A percentile compares a stretch with the other conserved stretches of the same genome.
phyloP scores from a whole-genome alignment of 208 protist genomes.

The Histomonas meleagridis region DNA sequence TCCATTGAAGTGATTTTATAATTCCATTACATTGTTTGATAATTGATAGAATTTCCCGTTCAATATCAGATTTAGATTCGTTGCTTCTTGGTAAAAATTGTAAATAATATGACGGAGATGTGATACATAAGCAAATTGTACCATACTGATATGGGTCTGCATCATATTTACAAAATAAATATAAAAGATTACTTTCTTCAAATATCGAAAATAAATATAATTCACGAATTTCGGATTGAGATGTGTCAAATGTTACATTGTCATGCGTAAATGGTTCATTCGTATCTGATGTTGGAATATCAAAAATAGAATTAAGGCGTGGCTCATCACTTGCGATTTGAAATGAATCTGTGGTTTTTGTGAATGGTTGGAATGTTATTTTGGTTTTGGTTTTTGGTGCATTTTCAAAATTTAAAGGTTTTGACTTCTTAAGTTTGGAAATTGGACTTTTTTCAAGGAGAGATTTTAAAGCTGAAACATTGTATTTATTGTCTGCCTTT shows the following conservation, averaged over 20 bases:
- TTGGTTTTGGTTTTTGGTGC: too few relatives aligned
- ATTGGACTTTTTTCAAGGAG: too few relatives aligned
- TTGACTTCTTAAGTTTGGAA: too few relatives aligned
- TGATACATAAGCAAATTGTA: background rate
- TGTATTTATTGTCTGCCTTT: background rate
- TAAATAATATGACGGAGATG: background rate
- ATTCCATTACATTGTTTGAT: background rate
- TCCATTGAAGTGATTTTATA: background rate
- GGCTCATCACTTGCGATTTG: background rate
- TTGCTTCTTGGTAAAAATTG: background rate
- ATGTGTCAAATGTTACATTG: background rate
- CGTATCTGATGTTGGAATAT: background rate
- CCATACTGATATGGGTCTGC: background rate
- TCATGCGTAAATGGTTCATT: conserved; percentile 10
- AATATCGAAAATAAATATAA: background rate
- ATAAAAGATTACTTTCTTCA: background rate
- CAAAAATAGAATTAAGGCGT: background rate
- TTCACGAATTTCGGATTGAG: background rate
- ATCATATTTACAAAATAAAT: conserved; percentile 4
- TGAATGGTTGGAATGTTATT: too few relatives aligned
- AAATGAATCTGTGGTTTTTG: background rate
- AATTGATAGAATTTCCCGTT: background rate
- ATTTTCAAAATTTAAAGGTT: too few relatives aligned
- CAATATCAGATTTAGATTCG: background rate
- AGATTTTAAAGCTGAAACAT: too few relatives aligned